Evolutionary conservation across 1,284 basidiomycete genomes (phyloP), one percentile per base, ranked within the genome.

Genomic region (Trametes hirsuta): DNA sequence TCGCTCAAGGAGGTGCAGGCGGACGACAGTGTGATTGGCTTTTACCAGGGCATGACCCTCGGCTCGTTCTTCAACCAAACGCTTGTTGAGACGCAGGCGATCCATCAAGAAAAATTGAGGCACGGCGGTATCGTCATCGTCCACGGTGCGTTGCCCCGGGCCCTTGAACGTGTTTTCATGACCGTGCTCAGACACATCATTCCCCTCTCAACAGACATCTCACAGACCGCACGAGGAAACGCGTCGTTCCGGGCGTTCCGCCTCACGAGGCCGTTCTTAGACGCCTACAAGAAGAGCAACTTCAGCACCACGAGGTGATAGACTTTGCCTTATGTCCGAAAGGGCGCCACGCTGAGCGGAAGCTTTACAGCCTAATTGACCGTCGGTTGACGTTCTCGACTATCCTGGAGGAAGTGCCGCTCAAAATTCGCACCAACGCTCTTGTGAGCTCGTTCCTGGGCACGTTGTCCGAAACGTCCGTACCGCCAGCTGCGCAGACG

Each of bases 1-100:
- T 89, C 93, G 42, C 79, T 97, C 71, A 90, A 92, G 71, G 94
- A 98, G 74, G 94, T 98, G 61, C 93, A 95, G 74, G 88, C 91
- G 55, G 96, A 98, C 72, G 95, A 97, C 74, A 95, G 92, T 68
- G 87, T 97, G 49, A 93, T 99, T 58, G 97, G 97, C 46, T 95
- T 98, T 76, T 99, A 99, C 81, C 94, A 97, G 75, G 91, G 91
- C 47, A 94, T 90, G 47, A 87, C 89, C 18, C 83, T 94, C 53
- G 94, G 95, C 41, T 94, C 94, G n/a, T 98, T 97, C 76, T 90
- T 94, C 77, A 92, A 89, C 69, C 92, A 95, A 72, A 86, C 87
- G n/a, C 78, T 97, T 48, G 83, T 98, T 52, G 94, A 98, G 63
- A 91, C 94, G 14, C 91, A 97, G 74, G 87, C 90, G 40, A 85